Evolutionary conservation across 805 yeast genomes (phyloP), one percentile per base, ranked within the genome.

Genomic region (Schwanniomyces polymorphus): DNA sequence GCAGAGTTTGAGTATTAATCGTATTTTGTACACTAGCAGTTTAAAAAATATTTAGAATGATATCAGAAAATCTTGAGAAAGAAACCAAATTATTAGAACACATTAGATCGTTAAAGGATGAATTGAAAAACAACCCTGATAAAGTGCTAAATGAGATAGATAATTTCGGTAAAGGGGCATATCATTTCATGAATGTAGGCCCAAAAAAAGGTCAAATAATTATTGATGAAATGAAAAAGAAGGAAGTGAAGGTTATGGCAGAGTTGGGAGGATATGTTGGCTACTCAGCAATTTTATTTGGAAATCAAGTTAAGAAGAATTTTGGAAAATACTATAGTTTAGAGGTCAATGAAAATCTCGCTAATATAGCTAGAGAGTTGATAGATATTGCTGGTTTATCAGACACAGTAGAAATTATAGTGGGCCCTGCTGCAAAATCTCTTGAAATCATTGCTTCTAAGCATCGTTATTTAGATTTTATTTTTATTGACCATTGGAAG

Each of bases 401-500:
- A 3, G 44, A 55, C 9, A 60, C 57, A 11, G 66, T 70, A 8
- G 63, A 66, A 28, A 54, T 69, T 21, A 55, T 65, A 16, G 63
- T 65, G 0, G 76, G 76, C 2, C 53, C 58, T 1, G 72, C 76
- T 0, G 55, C 61, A 2, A 48, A 60, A 10, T 52, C 60, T 0
- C 57, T 73, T 33, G 64, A 60, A 1, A 50, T 46, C 1, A 66
- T 69, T 43, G 63, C 57, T 23, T 56, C 49, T 1, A 39, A 50
- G 21, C 43, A 60, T 27, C 29, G 42, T 12, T 51, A 68, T 1
- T 52, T 69, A 1, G 78, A 73, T 45, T 55, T 74, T 34, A 54
- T 70, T 4, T 67, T 76, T 44, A 60, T 76, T 41, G 76, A 76
- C 54, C 80, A 75, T 49, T 56, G 61, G 55, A 69, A 70, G 45